Conservation (phyloP, 495 filamentous ascomycete species). For the Clohesyomyces aquaticus region DNA sequence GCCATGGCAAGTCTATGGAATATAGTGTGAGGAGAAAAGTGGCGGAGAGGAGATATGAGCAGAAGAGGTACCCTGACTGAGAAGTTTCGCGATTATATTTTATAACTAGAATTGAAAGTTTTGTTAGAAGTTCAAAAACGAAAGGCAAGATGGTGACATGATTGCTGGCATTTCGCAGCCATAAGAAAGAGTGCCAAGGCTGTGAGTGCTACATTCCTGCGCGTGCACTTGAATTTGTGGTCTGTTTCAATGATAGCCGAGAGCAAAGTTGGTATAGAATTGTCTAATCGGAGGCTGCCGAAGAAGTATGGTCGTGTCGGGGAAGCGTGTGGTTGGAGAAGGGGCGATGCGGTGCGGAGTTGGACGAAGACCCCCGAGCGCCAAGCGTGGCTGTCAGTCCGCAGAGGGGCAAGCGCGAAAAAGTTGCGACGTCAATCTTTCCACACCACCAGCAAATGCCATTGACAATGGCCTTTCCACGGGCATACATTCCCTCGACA, state of each 20-base stretch:
- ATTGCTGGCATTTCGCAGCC: too few relatives aligned
- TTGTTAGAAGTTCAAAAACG: too few relatives aligned
- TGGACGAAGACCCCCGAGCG: not conserved
- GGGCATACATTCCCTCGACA: slow-evolving; percentile 23
- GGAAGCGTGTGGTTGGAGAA: not conserved
- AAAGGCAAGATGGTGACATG: too few relatives aligned
- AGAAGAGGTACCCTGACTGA: not conserved
- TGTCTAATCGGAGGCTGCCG: not conserved
- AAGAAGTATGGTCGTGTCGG: not conserved
- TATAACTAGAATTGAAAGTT: too few relatives aligned
- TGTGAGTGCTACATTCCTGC: too few relatives aligned
- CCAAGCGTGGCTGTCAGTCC: not conserved
- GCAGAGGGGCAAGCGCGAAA: not conserved
- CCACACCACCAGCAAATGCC: too few relatives aligned
- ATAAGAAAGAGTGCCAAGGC: too few relatives aligned
- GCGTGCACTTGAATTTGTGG: too few relatives aligned
- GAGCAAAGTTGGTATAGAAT: too few relatives aligned
- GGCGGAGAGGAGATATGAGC: not conserved
- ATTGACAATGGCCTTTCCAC: slow-evolving; percentile 14
- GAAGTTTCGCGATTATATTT: not conserved
- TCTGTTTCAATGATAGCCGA: too few relatives aligned
- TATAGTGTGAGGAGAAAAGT: not conserved
- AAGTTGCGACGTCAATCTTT: not conserved
- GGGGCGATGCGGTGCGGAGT: not conserved
- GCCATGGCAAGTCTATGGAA: not conserved